phyloP scores from a whole-genome alignment of 495 filamentous ascomycete species.

The Aspergillus biplanus region DNA sequence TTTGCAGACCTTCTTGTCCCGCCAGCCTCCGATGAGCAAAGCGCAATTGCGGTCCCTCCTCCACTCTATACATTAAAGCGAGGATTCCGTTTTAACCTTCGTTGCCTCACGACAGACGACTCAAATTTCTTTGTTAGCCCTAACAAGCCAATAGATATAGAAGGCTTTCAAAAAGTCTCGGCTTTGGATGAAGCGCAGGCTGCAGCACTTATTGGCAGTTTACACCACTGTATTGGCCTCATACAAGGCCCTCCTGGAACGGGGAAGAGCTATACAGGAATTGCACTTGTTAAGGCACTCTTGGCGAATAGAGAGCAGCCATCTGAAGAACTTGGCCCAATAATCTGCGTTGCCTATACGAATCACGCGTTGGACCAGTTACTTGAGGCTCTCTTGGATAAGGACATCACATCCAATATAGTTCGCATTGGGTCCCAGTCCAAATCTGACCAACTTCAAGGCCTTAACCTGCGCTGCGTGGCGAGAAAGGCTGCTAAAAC shows the following conservation, averaged over 20 bases:
- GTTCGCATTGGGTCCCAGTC: constrained; percentile 71
- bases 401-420: constrained; percentile 55
- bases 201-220: constrained; percentile 54
- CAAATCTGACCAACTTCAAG: constrained; percentile 55
- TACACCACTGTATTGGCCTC: constrained; percentile 60
- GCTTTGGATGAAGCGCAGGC: constrained; percentile 64
- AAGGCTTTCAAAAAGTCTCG: constrained; percentile 44
- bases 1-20: constrained; percentile 63
- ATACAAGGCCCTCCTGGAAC: constrained; percentile 86
- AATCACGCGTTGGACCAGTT: constrained; percentile 78
- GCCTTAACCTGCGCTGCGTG: constrained; percentile 49
- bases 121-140: constrained; percentile 35
- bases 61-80: constrained; percentile 55
- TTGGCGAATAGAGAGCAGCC: constrained; percentile 53
- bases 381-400: constrained; percentile 63
- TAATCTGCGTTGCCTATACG: constrained; percentile 69
- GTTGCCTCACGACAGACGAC: constrained; percentile 45
- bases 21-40: neutral
- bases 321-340: constrained; percentile 57
- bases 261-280: constrained; percentile 69
- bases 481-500: constrained; percentile 36
- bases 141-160: constrained; percentile 41
- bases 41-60: constrained; percentile 39
- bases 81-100: constrained; percentile 59
- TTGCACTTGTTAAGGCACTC: constrained; percentile 64